Conservation (phyloP, 306 rosid genomes). For the Citrullus colocynthis region DNA sequence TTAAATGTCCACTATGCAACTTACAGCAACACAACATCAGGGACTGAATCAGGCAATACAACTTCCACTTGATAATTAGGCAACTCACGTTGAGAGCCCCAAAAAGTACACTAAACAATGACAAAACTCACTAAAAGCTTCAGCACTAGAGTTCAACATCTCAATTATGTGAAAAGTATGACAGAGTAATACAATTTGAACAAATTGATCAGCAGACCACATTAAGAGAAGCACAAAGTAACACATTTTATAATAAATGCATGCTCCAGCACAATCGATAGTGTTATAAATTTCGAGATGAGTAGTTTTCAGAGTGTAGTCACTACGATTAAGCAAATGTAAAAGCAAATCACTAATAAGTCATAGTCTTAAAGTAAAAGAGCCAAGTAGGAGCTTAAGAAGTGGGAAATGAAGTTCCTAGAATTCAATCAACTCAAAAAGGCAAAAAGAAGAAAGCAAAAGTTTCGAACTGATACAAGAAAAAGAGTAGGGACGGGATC, state of each 20-base stretch:
- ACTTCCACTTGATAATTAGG: background rate
- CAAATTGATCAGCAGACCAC: background rate
- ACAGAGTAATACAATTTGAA: background rate
- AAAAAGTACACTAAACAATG: background rate
- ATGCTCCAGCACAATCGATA: background rate
- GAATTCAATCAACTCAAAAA: background rate
- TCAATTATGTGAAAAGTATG: background rate
- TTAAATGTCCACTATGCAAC: background rate
- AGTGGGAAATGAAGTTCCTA: background rate
- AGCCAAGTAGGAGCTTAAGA: background rate
- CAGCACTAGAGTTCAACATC: background rate
- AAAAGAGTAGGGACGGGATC: background rate
- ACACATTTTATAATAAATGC: background rate
- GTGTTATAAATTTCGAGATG: background rate
- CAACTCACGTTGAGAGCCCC: background rate
- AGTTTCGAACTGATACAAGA: background rate
- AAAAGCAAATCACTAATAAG: background rate
- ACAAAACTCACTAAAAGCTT: background rate
- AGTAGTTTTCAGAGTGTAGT: background rate
- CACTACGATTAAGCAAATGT: background rate
- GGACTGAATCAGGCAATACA: background rate
- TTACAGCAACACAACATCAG: background rate
- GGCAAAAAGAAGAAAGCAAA: background rate
- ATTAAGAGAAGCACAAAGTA: background rate
- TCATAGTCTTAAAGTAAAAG: background rate